Base-by-base conservation (phyloP, 2,329 filamentous ascomycete species). In the Neonectria ditissima region DNA sequence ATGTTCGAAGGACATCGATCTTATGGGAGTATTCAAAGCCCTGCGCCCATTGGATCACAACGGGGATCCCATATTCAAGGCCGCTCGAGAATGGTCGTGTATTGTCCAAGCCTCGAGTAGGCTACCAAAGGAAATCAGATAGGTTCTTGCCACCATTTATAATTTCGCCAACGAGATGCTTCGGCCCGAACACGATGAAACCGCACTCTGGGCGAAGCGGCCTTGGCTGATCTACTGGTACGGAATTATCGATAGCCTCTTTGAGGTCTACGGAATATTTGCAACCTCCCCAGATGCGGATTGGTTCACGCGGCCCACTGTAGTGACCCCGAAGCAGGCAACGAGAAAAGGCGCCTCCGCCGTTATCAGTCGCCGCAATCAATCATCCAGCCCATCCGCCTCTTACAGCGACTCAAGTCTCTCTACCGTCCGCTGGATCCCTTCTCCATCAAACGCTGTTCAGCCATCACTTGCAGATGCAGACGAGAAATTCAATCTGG, bases 41-140 rank as follows among this genome's bases (percentile, higher is more conserved):
- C 59, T 79, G 10, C 18, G 48, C 1, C 50, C 60, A n/a, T 34
- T 73, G 16, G 73, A 78, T 26, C 22, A 41, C 4, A 37, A 60
- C 14, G 64, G 59, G 11, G 74, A 79, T 50, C 37, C 28, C 11
- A 0, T 74, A 14, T 77, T 78, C 66, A 70, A 64, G 30, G 41
- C 61, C 20, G 76, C 76, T 16, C 71, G 77, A 16, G 50, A 62
- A 6, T 79, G 77, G 77, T 73, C 75, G 5, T 79, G 77, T 55
- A 66, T 68, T 10, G 26, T 70, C 2, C 77, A 79, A 55, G 62
- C 69, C 5, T 18, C 26, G 1, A 5, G 34, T 2, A 10, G 30
- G 6, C 59, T 79, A 2, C 76, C 75, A 16, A 75, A 68, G 47
- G 69, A 74, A 32, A 55, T 78, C 43, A 72, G 77, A 66, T 78